phyloP scores from a whole-genome alignment of 106 monocot species.

The Alisma plantagoaquatica region DNA sequence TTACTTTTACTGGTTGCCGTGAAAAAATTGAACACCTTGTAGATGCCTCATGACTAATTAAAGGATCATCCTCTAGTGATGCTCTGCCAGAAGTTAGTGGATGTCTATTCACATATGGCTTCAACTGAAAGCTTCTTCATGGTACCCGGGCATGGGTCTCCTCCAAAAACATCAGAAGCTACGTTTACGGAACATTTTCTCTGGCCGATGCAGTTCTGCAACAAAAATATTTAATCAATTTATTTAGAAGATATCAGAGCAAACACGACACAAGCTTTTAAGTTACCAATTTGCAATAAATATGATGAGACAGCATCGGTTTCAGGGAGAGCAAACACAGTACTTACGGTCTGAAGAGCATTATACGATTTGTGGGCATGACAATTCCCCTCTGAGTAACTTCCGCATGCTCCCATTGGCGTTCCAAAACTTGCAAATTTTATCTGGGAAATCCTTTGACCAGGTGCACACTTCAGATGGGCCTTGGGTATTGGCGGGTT shows the following conservation, averaged over 20 bases:
- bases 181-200: conserved; percentile 34
- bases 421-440: conserved; percentile 93
- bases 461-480: conserved; percentile 51
- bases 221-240: neutral
- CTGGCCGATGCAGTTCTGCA: conserved; percentile 59
- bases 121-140: conserved; percentile 59
- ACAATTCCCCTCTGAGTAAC: conserved; percentile 63
- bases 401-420: conserved; percentile 70
- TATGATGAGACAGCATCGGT: neutral
- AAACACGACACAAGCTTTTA: neutral
- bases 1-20: too few relatives aligned
- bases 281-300: neutral
- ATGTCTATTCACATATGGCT: conserved; percentile 35
- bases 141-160: conserved; percentile 55
- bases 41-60: too few relatives aligned
- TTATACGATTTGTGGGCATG: conserved; percentile 87
- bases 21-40: too few relatives aligned
- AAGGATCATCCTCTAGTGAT: too few relatives aligned
- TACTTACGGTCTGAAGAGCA: conserved; percentile 68
- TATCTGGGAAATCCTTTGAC: conserved; percentile 57
- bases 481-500: conserved; percentile 24
- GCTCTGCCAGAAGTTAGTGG: too few relatives aligned
- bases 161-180: conserved; percentile 40
- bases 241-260: neutral
- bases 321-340: neutral